Evolutionary conservation across 495 filamentous ascomycete genomes (phyloP).

Genomic region (Hypoxylon lienhwacheense): DNA sequence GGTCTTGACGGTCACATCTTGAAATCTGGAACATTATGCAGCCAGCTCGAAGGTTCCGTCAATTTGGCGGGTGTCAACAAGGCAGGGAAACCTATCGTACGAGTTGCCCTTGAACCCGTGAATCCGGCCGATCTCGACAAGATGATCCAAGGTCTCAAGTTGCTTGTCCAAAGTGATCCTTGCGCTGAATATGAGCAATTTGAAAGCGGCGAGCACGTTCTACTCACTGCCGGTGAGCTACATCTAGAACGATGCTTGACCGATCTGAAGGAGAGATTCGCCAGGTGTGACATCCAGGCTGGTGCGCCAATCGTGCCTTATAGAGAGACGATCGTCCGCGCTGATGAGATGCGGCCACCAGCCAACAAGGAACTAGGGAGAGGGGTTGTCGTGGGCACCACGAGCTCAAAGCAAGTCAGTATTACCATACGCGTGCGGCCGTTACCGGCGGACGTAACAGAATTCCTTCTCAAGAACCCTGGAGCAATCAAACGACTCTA

Average conservation of each 20-base stretch:
- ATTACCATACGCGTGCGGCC: constrained; percentile 78
- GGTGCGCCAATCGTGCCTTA: constrained; percentile 95
- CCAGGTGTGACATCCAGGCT: constrained; percentile 91
- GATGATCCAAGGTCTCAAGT: constrained; percentile 84
- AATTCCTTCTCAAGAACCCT: constrained; percentile 80
- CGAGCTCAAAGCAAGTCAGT: constrained; percentile 81
- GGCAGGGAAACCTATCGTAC: constrained; percentile 82
- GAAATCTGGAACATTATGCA: constrained; percentile 93
- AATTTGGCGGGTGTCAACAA: constrained; percentile 88
- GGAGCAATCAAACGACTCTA: constrained; percentile 79
- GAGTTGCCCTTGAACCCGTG: constrained; percentile 87
- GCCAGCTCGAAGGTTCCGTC: constrained; percentile 81
- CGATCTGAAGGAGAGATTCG: constrained; percentile 90
- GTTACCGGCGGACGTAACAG: constrained; percentile 74
- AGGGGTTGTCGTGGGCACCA: constrained; percentile 72
- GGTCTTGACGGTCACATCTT: constrained; percentile 89
- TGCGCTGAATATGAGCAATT: constrained; percentile 95
- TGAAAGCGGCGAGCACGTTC: constrained; percentile 90
- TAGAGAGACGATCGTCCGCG: constrained; percentile 84
- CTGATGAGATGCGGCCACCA: constrained; percentile 86
- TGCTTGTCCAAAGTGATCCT: constrained; percentile 93
- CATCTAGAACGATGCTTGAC: constrained; percentile 94
- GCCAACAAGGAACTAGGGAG: constrained; percentile 86
- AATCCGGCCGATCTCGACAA: constrained; percentile 87
- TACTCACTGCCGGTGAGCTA: constrained; percentile 90